phyloP scores from a whole-genome alignment of 495 filamentous ascomycete species.

The Penicillium macrosclerotiorum region DNA sequence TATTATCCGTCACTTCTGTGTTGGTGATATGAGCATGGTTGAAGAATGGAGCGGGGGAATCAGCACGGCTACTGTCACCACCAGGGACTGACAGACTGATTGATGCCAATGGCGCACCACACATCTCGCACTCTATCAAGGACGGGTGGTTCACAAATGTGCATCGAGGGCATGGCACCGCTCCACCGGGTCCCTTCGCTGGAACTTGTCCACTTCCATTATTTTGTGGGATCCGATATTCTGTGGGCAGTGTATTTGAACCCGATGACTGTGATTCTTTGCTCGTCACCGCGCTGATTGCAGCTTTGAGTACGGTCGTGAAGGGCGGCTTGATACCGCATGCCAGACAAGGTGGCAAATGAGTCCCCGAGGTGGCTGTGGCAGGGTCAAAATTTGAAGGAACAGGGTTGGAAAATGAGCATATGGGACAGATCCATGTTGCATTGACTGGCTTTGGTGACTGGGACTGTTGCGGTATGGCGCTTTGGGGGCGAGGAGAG shows the following conservation, averaged over 20 bases:
- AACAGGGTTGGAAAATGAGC: slow-evolving; percentile 93
- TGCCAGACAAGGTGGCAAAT: slow-evolving; percentile 81
- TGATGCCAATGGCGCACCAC: slow-evolving; percentile 66
- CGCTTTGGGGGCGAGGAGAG: slow-evolving; percentile 26
- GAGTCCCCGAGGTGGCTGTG: slow-evolving; percentile 69
- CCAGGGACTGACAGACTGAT: slow-evolving; percentile 14
- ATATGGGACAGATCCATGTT: slow-evolving; percentile 98
- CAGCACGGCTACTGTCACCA: slow-evolving; percentile 40
- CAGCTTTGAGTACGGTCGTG: slow-evolving; percentile 76
- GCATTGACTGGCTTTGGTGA: slow-evolving; percentile 50
- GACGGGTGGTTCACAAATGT: slow-evolving; percentile 94
- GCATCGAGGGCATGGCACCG: slow-evolving; percentile 74
- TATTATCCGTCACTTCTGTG: slow-evolving; percentile 64
- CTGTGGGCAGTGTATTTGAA: slow-evolving; percentile 11
- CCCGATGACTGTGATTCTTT: slow-evolving; percentile 39
- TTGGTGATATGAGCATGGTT: slow-evolving; percentile 36
- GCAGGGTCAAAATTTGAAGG: slow-evolving; percentile 88
- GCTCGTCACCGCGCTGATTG: slow-evolving; percentile 65
- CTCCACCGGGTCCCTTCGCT: slow-evolving; percentile 3
- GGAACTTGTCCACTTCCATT: slow-evolving; percentile 7
- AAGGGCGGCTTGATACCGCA: slow-evolving; percentile 93
- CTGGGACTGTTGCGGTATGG: slow-evolving; percentile 15
- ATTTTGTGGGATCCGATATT: slow-evolving; percentile 1
- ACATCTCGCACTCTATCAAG: slow-evolving; percentile 84
- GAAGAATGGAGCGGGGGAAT: slow-evolving; percentile 75